phyloP scores from a whole-genome alignment of 305 asterid species.

The Fraxinus ornus region DNA sequence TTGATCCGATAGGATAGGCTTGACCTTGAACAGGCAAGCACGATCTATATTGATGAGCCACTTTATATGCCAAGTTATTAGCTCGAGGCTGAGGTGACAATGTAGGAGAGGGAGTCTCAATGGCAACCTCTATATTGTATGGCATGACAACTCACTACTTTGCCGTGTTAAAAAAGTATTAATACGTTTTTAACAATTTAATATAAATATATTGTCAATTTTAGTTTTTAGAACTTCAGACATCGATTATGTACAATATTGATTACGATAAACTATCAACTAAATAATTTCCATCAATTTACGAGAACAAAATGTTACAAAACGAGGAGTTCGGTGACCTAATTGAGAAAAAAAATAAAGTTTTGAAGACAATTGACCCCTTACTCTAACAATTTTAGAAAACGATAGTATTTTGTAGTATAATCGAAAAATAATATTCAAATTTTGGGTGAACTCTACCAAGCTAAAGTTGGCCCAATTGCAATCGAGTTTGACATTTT shows the following conservation, averaged over 20 bases:
- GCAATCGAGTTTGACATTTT: neutral
- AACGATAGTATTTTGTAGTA: neutral
- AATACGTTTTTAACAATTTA: no score
- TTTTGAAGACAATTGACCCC: neutral
- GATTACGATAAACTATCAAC: no score
- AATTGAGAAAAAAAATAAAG: neutral
- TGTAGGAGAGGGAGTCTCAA: neutral
- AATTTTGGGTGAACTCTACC: neutral
- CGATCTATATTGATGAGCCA: neutral
- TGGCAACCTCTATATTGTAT: neutral
- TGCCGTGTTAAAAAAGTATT: neutral
- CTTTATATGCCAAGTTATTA: neutral
- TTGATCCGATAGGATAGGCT: no score
- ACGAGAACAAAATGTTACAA: neutral
- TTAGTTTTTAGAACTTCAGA: no score
- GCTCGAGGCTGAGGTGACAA: neutral
- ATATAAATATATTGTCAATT: neutral
- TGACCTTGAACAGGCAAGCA: neutral
- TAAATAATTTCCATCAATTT: no score
- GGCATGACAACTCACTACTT: neutral
- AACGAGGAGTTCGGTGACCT: neutral
- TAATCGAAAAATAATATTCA: neutral
- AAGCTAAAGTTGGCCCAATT: neutral
- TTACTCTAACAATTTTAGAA: neutral
- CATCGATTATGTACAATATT: neutral